Base-by-base conservation (phyloP, 805 yeast species). In the Monosporozyma aerobia region DNA sequence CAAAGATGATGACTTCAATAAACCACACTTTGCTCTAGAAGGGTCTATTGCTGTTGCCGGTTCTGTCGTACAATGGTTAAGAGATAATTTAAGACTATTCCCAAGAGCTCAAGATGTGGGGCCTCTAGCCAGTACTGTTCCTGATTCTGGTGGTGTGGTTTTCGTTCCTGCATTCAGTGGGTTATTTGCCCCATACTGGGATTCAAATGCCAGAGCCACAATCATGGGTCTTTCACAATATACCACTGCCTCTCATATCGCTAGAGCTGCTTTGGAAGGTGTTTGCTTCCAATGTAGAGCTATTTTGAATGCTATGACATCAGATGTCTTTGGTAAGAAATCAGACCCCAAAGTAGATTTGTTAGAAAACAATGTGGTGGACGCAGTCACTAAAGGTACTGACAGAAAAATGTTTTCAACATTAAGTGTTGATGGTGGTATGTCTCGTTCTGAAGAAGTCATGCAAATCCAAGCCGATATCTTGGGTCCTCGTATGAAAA, bases 21-120 rank as follows among this genome's bases (percentile, higher is more conserved):
- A 77, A 60, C 95, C 97, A 5, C 89, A 85, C 58, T 90, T 80
- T 70, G 97, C 97, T 11, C 73, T 90, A 50, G 98, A 90, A 71
- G 98, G 98, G 50, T 89, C 97, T 7, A 87, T 92, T 62, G 95
- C 97, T 3, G 97, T 90, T 51, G 97, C 97, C 23, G 97, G 98
- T 32, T 83, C 95, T 9, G 87, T 86, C 60, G 88, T 90, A 58
- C 95, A 88, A 71, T 90, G 97, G 96, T 77, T 92, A 60, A 78
- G 96, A 65, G 96, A 90, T 71, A 90, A 90, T 72, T 78, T 90
- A 71, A 85, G 86, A 59, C 73, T 90, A 63, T 87, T 90, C 60
- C 82, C 81, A 60, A 79, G 81, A 53, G 87, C 96, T 6, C 83
- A 85, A 59, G 96, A 90, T 69, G 82, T 92, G 56, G 97, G 96